Conservation (phyloP, 2,329 filamentous ascomycete species). For the Exophiala alcalophila region DNA sequence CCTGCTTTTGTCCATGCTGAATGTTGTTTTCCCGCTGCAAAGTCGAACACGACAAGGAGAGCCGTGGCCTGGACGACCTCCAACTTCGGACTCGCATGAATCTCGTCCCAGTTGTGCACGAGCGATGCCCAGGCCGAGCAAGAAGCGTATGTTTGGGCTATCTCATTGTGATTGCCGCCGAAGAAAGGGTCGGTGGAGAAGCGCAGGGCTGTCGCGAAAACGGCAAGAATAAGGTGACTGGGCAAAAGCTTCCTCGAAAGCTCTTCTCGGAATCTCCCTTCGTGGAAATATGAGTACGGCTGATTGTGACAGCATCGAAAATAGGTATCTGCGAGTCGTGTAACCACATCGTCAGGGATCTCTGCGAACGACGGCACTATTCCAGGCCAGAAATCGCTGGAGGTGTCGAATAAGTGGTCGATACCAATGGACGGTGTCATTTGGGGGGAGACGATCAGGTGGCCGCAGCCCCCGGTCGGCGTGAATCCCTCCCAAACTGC, state of each 20-base stretch:
- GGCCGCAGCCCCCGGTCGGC: too few species aligned
- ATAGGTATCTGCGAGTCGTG: conserved; percentile 31
- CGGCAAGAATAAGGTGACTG: conserved; percentile 34
- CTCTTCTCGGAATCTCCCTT: conserved; percentile 34
- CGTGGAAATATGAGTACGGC: conserved; percentile 41
- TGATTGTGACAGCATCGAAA: conserved; percentile 39
- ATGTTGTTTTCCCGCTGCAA: conserved; percentile 35
- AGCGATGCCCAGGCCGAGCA: conserved; percentile 38
- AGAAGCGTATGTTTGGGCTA: conserved; percentile 30
- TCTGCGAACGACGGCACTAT: too few species aligned
- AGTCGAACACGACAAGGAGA: conserved; percentile 40
- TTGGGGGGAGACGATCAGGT: too few species aligned
- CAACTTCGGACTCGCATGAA: conserved; percentile 33
- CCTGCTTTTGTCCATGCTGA: conserved; percentile 47
- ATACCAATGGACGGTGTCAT: too few species aligned
- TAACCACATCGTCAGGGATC: conserved; percentile 2
- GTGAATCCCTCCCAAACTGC: too few species aligned
- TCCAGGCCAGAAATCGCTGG: too few species aligned
- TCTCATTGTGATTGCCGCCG: conserved; percentile 30
- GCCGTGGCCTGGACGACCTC: conserved; percentile 39
- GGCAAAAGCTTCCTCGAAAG: conserved; percentile 32
- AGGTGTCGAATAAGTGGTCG: too few species aligned
- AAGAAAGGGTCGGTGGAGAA: conserved; percentile 32
- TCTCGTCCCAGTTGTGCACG: conserved; percentile 35
- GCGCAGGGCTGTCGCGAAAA: conserved; percentile 35